Evolutionary conservation across 768 basidiomycete genomes (phyloP).

Genomic region (Tephrocybe sp.): DNA sequence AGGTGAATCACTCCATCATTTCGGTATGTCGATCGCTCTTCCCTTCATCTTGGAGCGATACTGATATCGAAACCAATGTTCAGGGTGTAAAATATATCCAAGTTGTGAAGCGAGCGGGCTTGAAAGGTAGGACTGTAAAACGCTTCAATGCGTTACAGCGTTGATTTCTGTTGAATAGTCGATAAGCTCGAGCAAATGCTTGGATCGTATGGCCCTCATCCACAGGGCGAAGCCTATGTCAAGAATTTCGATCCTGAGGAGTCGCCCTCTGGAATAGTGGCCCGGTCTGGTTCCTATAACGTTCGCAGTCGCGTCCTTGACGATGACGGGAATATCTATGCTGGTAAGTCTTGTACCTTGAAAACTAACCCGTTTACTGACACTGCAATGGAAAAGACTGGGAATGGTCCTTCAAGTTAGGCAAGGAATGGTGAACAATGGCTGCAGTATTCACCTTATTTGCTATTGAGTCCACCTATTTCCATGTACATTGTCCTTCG

Average conservation of each 20-base stretch:
- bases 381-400: conserved; percentile 49
- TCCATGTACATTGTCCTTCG: conserved; percentile 14
- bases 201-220: conserved; percentile 84
- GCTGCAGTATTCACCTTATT: conserved; percentile 6
- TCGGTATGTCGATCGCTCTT: conserved; percentile 46
- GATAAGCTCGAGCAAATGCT: conserved; percentile 95
- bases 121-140: conserved; percentile 55
- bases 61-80: conserved; percentile 12
- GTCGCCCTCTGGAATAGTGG: conserved; percentile 77
- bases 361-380: not conserved
- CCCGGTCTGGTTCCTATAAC: conserved; percentile 75
- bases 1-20: conserved; percentile 88
- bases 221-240: conserved; percentile 60
- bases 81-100: conserved; percentile 88
- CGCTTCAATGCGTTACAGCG: not conserved
- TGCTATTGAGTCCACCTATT: conserved; percentile 5
- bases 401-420: conserved; percentile 90
- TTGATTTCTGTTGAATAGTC: conserved; percentile 47
- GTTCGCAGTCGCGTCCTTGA: conserved; percentile 86
- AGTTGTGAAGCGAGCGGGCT: conserved; percentile 76
- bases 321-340: conserved; percentile 81
- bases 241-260: conserved; percentile 79
- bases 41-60: not conserved
- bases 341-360: conserved; percentile 48
- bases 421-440: conserved; percentile 78